phyloP scores from a whole-genome alignment of 1,139 yeast genomes.

The Debaryomycetaceae sp. region DNA sequence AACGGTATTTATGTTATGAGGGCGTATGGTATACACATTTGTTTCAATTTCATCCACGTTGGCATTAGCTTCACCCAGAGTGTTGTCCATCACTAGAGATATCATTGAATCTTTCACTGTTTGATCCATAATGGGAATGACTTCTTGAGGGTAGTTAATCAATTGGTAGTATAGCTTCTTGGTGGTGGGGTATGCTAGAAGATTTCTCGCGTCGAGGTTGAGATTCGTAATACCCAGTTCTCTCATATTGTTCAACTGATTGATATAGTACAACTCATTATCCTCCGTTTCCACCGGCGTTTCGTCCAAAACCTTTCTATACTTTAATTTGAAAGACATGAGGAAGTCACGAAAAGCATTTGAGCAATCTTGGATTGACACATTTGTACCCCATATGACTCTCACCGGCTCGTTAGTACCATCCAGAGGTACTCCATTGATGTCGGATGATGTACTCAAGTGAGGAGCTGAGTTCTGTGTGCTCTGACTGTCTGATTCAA shows the following conservation, averaged over 20 bases:
- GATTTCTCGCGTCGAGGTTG: slow-evolving; percentile 78
- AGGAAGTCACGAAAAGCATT: slow-evolving; percentile 77
- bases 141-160: slow-evolving; percentile 92
- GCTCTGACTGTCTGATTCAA: slow-evolving; percentile 15
- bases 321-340: slow-evolving; percentile 76
- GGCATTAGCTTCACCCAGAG: slow-evolving; percentile 23
- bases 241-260: slow-evolving; percentile 70
- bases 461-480: slow-evolving; percentile 2
- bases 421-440: slow-evolving; percentile 24
- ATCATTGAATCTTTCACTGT: slow-evolving; percentile 88
- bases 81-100: slow-evolving; percentile 63
- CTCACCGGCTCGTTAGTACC: slow-evolving; percentile 65
- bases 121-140: slow-evolving; percentile 96
- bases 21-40: slow-evolving; percentile 81
- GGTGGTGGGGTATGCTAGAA: slow-evolving; percentile 73
- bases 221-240: slow-evolving; percentile 77
- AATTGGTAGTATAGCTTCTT: slow-evolving; percentile 79
- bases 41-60: slow-evolving; percentile 72
- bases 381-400: slow-evolving; percentile 98
- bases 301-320: slow-evolving; percentile 55
- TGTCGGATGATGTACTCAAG: slow-evolving; percentile 25
- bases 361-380: slow-evolving; percentile 83
- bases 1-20: slow-evolving; percentile 65
- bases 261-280: slow-evolving; percentile 70
- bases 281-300: slow-evolving; percentile 50